Evolutionary conservation across 2,329 filamentous ascomycete species (phyloP), one percentile per base, ranked within the genome.

Genomic region (Coniosporium tulheliwenetii): DNA sequence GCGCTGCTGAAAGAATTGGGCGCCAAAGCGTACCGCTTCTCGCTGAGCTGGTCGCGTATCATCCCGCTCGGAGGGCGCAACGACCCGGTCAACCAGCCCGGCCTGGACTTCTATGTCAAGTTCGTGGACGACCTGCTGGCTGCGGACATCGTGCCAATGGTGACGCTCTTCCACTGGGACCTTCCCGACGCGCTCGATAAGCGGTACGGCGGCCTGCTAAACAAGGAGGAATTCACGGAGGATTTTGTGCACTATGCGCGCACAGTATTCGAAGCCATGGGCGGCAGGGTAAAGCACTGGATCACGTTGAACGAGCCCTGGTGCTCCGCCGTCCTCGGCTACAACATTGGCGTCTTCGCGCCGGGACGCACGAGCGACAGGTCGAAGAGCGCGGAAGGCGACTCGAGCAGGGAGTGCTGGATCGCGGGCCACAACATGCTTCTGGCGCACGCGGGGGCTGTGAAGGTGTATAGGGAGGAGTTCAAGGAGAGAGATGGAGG

Each of bases 231-330:
- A 63, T 93, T 91, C 59, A 77, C 82, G 2, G 72, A 79, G 43
- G 85, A 93, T 63, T 93, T 77, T 56, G 79, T 81, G 50, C 66
- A 80, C 61, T 93, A 87, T 55, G 81, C 85, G 8, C 77, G 79
- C 45, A 67, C 85, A 37, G 68, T 85, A 52, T 93, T 86, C 65
- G 70, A 79, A 55, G 74, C 77, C 1, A 69, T 93, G 42, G 71
- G 72, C 38, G 73, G 77, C 41, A 80, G 79, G 59, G 84, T 86
- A 53, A 85, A 85, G 66, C 71, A 84, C 62, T 93, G 85, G 85
- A 84, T 87, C 59, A 91, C 84, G 19, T 85, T 89, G 65, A 91
- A 91, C 58, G 85, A 93, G 66, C 85, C 85, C 3, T 91, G 82
- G 77, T 93, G 84, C 63, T 83, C 77, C 47, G 76, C 80, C 40